A percentile compares a stretch with the other conserved stretches of the same genome.
Evolutionary conservation across 169 alveolate species (phyloP).

Genomic region (Cryptosporidium xiaoi): DNA sequence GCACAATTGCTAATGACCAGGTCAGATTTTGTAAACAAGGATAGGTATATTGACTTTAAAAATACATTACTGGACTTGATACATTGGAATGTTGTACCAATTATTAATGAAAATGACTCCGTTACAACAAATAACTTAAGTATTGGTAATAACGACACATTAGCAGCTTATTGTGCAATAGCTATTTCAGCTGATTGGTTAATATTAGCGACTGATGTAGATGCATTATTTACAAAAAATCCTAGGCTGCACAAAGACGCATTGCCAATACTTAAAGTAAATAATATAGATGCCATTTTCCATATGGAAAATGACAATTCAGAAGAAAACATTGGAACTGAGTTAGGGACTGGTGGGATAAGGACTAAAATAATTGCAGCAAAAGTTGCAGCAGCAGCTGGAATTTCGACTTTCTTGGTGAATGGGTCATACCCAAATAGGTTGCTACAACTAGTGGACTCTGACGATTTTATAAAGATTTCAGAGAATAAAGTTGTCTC

Average conservation of each 20-base stretch:
- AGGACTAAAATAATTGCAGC: conserved; percentile 79
- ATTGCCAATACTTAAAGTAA: conserved; percentile 74
- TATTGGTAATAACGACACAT: conserved; percentile 80
- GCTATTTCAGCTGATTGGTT: conserved; percentile 77
- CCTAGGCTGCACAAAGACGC: conserved; percentile 76
- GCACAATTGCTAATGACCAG: conserved; percentile 74
- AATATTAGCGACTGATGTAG: conserved; percentile 80
- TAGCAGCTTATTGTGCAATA: conserved; percentile 79
- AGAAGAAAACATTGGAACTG: conserved; percentile 59
- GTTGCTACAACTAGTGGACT: conserved; percentile 41
- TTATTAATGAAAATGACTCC: conserved; percentile 79
- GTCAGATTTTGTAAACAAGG: conserved; percentile 74
- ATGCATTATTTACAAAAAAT: conserved; percentile 77
- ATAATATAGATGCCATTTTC: conserved; percentile 71
- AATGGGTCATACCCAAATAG: conserved; percentile 76
- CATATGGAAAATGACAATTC: conserved; percentile 72
- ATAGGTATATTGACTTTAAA: conserved; percentile 69
- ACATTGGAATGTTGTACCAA: conserved; percentile 78
- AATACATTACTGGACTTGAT: conserved; percentile 54
- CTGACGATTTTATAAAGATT: conserved; percentile 21
- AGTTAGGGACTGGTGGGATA: conserved; percentile 81
- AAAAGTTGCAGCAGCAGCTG: conserved; percentile 78
- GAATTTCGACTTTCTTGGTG: conserved; percentile 75
- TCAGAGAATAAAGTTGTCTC: background rate
- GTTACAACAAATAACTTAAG: conserved; percentile 75